These are phyloP conservation scores for Sporothrix protearum DNA, from an alignment of 2,329 filamentous ascomycete genomes.

Conservation along the genomic window DNA sequence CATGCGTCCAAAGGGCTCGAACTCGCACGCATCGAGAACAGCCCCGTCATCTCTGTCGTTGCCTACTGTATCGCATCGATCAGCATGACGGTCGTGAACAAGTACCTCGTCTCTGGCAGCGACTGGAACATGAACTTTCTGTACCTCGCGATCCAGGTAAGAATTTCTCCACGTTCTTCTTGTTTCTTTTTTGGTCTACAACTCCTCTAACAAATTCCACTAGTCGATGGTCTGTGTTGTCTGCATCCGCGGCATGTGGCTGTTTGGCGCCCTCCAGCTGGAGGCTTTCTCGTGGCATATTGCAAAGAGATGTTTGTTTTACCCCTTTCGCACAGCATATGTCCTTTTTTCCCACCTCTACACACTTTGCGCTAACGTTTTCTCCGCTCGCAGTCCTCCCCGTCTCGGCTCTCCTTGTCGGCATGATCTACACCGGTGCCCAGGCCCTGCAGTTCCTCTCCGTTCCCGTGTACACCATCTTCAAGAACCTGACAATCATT, in stretches of 20 bases:
- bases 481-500: conserved; percentile 99
- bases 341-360: not conserved
- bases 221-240: conserved; percentile 86
- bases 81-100: conserved; percentile 99
- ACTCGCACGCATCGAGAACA: conserved; percentile 63
- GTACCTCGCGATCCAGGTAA: conserved; percentile 83
- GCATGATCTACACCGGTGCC: conserved; percentile 98
- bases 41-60: conserved; percentile 73
- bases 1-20: not conserved
- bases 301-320: conserved; percentile 78
- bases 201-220: conserved; percentile 5
- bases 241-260: conserved; percentile 80
- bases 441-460: conserved; percentile 96
- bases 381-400: conserved; percentile 70
- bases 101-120: conserved; percentile 89
- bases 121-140: conserved; percentile 97
- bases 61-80: conserved; percentile 96
- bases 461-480: conserved; percentile 98
- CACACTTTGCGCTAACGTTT: not conserved
- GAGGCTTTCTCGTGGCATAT: conserved; percentile 81
- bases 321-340: not conserved
- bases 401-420: conserved; percentile 89
- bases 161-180: not conserved
- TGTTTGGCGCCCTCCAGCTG: conserved; percentile 70
- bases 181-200: not conserved